Evolutionary conservation across 2,329 filamentous ascomycete species (phyloP).

Genomic region (Hypoxylon sp.): DNA sequence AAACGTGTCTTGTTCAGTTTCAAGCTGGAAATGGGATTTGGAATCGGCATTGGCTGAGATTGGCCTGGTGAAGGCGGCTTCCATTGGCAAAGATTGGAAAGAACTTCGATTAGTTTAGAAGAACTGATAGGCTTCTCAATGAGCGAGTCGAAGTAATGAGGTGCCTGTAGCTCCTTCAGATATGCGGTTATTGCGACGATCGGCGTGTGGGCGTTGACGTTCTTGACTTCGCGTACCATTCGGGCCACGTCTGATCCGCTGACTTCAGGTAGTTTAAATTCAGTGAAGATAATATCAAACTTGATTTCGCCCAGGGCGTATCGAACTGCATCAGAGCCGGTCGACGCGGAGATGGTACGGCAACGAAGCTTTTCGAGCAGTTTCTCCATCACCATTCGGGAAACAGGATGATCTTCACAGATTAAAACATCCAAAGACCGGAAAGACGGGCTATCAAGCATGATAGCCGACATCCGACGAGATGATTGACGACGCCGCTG

Average conservation of each 20-base stretch:
- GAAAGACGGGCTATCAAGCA: conserved; percentile 86
- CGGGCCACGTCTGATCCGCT: conserved; percentile 95
- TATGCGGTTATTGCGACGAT: conserved; percentile 98
- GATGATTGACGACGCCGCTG: conserved; percentile 96
- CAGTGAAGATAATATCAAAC: conserved; percentile 98
- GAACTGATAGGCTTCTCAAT: conserved; percentile 97
- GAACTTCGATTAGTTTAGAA: conserved; percentile 88
- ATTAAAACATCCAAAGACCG: conserved; percentile 93
- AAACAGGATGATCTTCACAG: conserved; percentile 97
- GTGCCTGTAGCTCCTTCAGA: conserved; percentile 94
- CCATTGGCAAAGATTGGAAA: conserved; percentile 93
- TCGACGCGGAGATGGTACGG: conserved; percentile 90
- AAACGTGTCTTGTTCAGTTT: conserved; percentile 72
- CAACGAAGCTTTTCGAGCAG: conserved; percentile 94
- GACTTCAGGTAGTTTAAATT: conserved; percentile 94
- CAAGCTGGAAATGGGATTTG: conserved; percentile 72
- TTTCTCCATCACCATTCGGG: conserved; percentile 98
- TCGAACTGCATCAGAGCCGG: conserved; percentile 90
- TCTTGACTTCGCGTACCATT: conserved; percentile 98
- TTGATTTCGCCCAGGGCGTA: conserved; percentile 98
- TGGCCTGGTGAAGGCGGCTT: conserved; percentile 75
- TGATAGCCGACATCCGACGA: conserved; percentile 92
- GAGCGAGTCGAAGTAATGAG: conserved; percentile 94
- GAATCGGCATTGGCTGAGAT: conserved; percentile 60
- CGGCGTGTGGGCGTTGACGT: conserved; percentile 92